phyloP scores from a whole-genome alignment of 1,284 basidiomycete species.

The Austroboletus rostrupii region DNA sequence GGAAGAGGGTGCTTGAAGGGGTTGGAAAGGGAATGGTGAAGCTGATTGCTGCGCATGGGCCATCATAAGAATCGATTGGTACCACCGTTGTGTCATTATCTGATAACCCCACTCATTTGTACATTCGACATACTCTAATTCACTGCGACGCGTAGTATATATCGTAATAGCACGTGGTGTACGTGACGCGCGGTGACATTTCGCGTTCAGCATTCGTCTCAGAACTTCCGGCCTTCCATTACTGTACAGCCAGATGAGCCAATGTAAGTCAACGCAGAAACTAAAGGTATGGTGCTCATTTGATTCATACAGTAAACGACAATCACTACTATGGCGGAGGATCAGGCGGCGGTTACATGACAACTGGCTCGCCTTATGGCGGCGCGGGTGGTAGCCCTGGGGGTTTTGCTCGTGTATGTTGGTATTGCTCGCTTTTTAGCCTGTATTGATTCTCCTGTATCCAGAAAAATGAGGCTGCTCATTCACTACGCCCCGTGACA shows the following conservation, averaged over 20 bases:
- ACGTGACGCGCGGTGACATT: conserved; percentile 21
- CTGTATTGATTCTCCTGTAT: conserved; percentile 1
- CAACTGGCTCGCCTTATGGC: conserved; percentile 43
- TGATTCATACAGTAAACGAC: conserved; percentile 22
- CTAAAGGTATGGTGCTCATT: conserved; percentile 1
- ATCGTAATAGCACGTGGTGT: not conserved
- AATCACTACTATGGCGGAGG: conserved; percentile 37
- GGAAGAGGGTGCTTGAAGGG: conserved; percentile 68
- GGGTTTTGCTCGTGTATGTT: conserved; percentile 36
- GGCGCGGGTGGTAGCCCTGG: conserved; percentile 44
- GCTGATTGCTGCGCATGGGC: conserved; percentile 44
- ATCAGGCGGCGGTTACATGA: conserved; percentile 37
- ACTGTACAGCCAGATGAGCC: conserved; percentile 35
- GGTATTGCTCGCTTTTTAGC: not conserved
- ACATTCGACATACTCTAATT: conserved; percentile 13
- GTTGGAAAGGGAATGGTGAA: conserved; percentile 63
- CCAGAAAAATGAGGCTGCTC: conserved; percentile 48
- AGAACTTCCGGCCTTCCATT: not conserved
- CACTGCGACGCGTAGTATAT: too few species aligned
- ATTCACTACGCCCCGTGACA: conserved; percentile 83
- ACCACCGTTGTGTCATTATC: conserved; percentile 8
- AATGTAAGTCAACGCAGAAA: conserved; percentile 32
- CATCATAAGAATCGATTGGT: conserved; percentile 15
- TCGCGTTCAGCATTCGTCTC: conserved; percentile 29
- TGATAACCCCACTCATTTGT: conserved; percentile 29